These are phyloP conservation scores for Aureobasidium sp. DNA, from an alignment of 2,329 filamentous ascomycete genomes.

Conservation along the genomic window DNA sequence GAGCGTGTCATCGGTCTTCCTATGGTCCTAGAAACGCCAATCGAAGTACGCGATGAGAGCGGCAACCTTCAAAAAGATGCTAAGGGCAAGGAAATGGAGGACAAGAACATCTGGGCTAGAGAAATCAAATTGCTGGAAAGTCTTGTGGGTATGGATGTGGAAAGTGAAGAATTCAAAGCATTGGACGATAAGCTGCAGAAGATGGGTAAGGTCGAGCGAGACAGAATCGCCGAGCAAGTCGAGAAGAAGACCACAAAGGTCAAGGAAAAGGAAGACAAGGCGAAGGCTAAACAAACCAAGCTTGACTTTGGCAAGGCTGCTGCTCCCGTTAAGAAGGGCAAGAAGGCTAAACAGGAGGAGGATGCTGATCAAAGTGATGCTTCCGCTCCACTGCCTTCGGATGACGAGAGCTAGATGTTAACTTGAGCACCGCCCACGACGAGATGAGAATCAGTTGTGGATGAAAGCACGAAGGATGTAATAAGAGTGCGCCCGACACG, in stretches of 20 bases:
- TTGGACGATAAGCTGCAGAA: slow-evolving; percentile 60
- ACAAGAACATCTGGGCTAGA: slow-evolving; percentile 77
- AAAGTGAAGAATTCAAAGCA: slow-evolving; percentile 62
- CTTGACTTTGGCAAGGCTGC: slow-evolving; percentile 70
- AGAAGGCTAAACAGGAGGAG: slow-evolving; percentile 19
- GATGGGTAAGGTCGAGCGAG: slow-evolving; percentile 62
- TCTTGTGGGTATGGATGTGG: slow-evolving; percentile 74
- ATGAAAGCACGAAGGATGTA: neutral
- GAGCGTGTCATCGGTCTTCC: slow-evolving; percentile 67
- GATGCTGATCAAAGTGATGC: slow-evolving; percentile 10
- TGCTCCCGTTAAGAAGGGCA: slow-evolving; percentile 62
- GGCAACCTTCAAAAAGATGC: slow-evolving; percentile 46
- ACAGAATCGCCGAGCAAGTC: slow-evolving; percentile 69
- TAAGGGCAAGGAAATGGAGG: slow-evolving; percentile 53
- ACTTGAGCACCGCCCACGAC: neutral
- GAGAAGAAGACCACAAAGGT: slow-evolving; percentile 58
- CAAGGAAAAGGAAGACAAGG: slow-evolving; percentile 18
- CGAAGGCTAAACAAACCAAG: slow-evolving; percentile 63
- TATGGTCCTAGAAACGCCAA: slow-evolving; percentile 95
- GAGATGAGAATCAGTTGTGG: neutral
- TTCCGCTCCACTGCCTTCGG: neutral
- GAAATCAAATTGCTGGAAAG: slow-evolving; percentile 94
- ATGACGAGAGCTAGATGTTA: neutral
- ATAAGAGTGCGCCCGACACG: too few relatives aligned
- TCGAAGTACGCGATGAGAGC: slow-evolving; percentile 60